phyloP scores from a whole-genome alignment of 2,329 filamentous ascomycete genomes.

The Fusarium sp. region DNA sequence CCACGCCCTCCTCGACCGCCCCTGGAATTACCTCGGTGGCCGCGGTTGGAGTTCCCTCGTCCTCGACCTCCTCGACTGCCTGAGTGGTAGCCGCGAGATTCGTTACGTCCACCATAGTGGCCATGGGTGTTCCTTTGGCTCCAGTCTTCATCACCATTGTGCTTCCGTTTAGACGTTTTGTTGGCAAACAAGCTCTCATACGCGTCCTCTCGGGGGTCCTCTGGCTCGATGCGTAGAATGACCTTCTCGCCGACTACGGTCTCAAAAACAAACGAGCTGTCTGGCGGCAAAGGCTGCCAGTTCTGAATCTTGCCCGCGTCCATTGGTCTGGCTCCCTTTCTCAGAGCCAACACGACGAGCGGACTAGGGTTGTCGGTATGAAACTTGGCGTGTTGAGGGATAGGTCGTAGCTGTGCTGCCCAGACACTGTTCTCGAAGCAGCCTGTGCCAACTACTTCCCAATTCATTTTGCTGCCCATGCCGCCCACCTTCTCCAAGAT shows the following conservation, averaged over 20 bases:
- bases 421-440: slow-evolving; percentile 86
- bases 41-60: slow-evolving; percentile 55
- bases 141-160: slow-evolving; percentile 65
- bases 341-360: slow-evolving; percentile 85
- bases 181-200: slow-evolving; percentile 75
- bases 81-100: slow-evolving; percentile 61
- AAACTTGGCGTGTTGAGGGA: slow-evolving; percentile 75
- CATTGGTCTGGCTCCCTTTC: slow-evolving; percentile 80
- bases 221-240: slow-evolving; percentile 83
- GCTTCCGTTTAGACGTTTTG: slow-evolving; percentile 72
- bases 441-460: slow-evolving; percentile 85
- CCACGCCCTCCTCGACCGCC: slow-evolving; percentile 62
- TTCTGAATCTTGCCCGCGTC: slow-evolving; percentile 87
- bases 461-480: slow-evolving; percentile 85
- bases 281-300: slow-evolving; percentile 83
- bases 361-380: slow-evolving; percentile 87
- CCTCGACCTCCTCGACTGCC: slow-evolving; percentile 60
- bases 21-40: slow-evolving; percentile 57
- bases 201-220: slow-evolving; percentile 73
- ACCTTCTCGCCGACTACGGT: slow-evolving; percentile 90
- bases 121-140: slow-evolving; percentile 53
- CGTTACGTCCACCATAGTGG: slow-evolving; percentile 58
- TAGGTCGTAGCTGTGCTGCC: slow-evolving; percentile 85
- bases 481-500: slow-evolving; percentile 90
- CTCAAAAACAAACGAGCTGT: slow-evolving; percentile 83